phyloP scores from a whole-genome alignment of 176 grass and related monocot genomes.

The Triticum aestivum region DNA sequence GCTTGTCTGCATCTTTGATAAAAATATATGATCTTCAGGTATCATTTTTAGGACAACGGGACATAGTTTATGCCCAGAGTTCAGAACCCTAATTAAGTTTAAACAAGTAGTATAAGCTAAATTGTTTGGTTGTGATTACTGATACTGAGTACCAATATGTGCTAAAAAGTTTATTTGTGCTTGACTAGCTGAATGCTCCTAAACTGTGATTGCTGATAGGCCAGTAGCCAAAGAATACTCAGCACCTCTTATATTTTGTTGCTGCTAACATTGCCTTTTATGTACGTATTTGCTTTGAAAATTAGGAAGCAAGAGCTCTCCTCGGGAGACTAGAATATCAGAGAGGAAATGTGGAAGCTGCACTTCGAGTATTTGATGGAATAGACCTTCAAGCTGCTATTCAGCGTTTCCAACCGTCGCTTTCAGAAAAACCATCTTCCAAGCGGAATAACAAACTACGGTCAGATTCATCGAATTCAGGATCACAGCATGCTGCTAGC shows the following conservation, averaged over 20 bases:
- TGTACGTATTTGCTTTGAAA: slow-evolving; percentile 13
- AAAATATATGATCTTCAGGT: not conserved
- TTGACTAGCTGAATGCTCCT: not conserved
- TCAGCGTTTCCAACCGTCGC: slow-evolving; percentile 79
- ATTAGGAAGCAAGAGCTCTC: slow-evolving; percentile 91
- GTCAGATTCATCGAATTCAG: slow-evolving; percentile 58
- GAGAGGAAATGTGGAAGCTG: slow-evolving; percentile 92
- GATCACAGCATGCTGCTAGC: slow-evolving; percentile 88
- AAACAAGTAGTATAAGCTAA: slow-evolving; percentile 12
- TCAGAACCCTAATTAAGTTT: slow-evolving; percentile 20
- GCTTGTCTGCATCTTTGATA: slow-evolving; percentile 3
- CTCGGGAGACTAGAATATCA: slow-evolving; percentile 94
- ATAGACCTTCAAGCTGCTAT: slow-evolving; percentile 90
- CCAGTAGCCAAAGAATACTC: not conserved
- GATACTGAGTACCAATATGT: not conserved
- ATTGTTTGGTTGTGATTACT: slow-evolving; percentile 3
- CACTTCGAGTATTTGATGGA: slow-evolving; percentile 85
- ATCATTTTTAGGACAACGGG: not conserved
- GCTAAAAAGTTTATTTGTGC: slow-evolving; percentile 1
- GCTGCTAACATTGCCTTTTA: slow-evolving; percentile 7
- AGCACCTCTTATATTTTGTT: not conserved
- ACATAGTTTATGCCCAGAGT: not conserved
- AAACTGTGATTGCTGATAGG: not conserved
- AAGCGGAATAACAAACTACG: slow-evolving; percentile 50
- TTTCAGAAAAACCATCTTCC: slow-evolving; percentile 58